Percentiles rank a stretch among this genome's conserved stretches.
Conservation (phyloP, 352 stramenopile genomes). For the Phytophthora chlamydospora region DNA sequence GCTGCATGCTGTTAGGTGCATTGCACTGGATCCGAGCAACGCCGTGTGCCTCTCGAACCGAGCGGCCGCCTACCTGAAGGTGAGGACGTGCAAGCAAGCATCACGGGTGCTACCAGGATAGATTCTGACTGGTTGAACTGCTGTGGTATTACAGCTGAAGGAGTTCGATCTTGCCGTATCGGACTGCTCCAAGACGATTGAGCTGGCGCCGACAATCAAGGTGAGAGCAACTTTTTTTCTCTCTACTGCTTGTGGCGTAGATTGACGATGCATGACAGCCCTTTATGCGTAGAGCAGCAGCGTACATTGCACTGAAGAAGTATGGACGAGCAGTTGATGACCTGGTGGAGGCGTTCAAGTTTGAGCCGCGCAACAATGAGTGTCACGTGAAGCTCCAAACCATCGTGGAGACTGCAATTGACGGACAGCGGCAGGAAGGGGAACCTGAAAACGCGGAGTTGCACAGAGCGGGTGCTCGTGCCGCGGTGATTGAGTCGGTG, state of each 20-base stretch:
- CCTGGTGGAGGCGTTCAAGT: slow-evolving; percentile 43
- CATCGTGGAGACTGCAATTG: slow-evolving; percentile 32
- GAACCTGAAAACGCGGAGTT: slow-evolving; percentile 1
- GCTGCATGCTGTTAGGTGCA: slow-evolving; percentile 36
- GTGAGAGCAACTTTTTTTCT: slow-evolving; percentile 20
- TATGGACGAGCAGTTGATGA: slow-evolving; percentile 47
- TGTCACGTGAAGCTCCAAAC: slow-evolving; percentile 43
- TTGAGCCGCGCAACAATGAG: slow-evolving; percentile 64
- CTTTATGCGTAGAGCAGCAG: slow-evolving; percentile 61
- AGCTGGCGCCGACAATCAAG: slow-evolving; percentile 59
- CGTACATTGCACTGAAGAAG: slow-evolving; percentile 37
- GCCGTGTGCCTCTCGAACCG: slow-evolving; percentile 68
- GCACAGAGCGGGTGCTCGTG: slow-evolving; percentile 33
- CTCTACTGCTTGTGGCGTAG: not conserved
- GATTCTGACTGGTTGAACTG: not conserved
- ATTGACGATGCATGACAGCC: slow-evolving; percentile 34
- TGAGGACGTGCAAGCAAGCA: slow-evolving; percentile 5
- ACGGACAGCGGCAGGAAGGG: not conserved
- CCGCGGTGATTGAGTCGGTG: slow-evolving; percentile 39
- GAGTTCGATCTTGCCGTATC: slow-evolving; percentile 43
- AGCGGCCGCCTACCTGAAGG: slow-evolving; percentile 69
- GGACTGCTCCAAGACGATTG: slow-evolving; percentile 61
- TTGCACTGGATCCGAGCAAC: slow-evolving; percentile 47
- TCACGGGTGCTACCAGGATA: no score
- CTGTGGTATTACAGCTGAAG: slow-evolving; percentile 37